Evolutionary conservation across 257 asterid species (phyloP).

Genomic region (Nicotiana tabacum): DNA sequence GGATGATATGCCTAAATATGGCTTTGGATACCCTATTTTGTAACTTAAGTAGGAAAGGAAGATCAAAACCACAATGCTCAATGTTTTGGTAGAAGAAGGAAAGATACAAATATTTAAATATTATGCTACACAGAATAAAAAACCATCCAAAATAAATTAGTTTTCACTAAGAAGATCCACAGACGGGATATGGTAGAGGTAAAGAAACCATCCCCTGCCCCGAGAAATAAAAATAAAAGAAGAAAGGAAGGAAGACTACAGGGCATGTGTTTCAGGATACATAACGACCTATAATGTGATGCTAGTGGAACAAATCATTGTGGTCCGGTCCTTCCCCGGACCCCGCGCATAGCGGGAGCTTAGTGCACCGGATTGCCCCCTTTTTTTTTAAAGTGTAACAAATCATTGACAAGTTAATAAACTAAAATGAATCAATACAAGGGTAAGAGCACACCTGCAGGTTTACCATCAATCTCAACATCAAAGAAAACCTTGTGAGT

Average conservation of each 20-base stretch:
- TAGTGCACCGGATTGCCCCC: not conserved
- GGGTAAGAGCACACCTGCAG: slow-evolving; percentile 50
- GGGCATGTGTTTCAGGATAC: too few relatives aligned
- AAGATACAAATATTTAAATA: not conserved
- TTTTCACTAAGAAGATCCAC: too few relatives aligned
- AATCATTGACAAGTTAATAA: not conserved
- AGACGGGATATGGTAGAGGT: too few relatives aligned
- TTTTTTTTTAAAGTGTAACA: not conserved
- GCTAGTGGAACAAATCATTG: not conserved
- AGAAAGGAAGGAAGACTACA: too few relatives aligned
- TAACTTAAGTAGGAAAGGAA: not conserved
- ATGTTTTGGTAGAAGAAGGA: not conserved
- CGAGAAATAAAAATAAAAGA: too few relatives aligned
- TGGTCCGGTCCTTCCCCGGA: too few relatives aligned
- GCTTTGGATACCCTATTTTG: not conserved
- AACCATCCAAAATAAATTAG: too few relatives aligned
- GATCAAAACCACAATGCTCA: not conserved
- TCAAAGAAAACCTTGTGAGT: slow-evolving; percentile 81
- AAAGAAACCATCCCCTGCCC: too few relatives aligned
- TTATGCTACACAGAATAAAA: not conserved
- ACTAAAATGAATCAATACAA: not conserved
- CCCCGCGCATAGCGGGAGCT: too few relatives aligned
- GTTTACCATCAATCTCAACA: slow-evolving; percentile 77
- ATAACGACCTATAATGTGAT: too few relatives aligned
- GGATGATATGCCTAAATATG: not conserved